Conservation (phyloP, 345 rosid genomes). For the Salix exigua region DNA sequence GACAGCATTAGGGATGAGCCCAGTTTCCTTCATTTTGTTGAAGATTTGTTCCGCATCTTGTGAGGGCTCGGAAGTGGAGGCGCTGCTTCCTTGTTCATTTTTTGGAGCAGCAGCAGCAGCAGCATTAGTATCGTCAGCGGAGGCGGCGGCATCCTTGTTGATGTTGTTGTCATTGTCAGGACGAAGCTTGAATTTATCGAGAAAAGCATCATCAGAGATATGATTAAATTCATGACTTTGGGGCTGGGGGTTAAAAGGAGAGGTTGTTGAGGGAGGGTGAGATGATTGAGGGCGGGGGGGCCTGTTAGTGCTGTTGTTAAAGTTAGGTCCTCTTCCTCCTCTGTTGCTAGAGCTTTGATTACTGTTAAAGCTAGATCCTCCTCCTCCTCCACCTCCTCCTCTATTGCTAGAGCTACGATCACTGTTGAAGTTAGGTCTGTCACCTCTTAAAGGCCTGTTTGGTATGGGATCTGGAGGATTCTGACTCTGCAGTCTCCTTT, state of each 20-base stretch:
- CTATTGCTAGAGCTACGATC: not conserved
- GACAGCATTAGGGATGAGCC: slow-evolving; percentile 83
- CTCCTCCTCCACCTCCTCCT: not conserved
- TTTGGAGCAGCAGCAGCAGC: not conserved
- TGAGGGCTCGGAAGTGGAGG: not conserved
- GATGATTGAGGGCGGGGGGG: not conserved
- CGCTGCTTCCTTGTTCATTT: not conserved
- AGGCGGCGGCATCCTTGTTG: not conserved
- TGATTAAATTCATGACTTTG: not conserved
- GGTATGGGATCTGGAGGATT: slow-evolving; percentile 17
- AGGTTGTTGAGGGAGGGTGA: not conserved
- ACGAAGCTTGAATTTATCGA: slow-evolving; percentile 20
- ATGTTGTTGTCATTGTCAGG: not conserved
- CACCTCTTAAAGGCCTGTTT: slow-evolving; percentile 17
- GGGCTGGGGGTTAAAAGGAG: not conserved
- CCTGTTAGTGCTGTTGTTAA: not conserved
- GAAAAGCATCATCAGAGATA: slow-evolving; percentile 18
- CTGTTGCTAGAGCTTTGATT: not conserved
- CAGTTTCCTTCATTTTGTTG: slow-evolving; percentile 84
- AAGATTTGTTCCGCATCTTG: slow-evolving; percentile 51
- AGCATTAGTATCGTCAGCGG: not conserved
- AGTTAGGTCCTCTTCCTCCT: not conserved
- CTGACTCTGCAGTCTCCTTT: not conserved
- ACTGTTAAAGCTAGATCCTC: not conserved
- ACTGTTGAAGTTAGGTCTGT: not conserved